These are phyloP conservation scores for Pulveroboletus sp. DNA, from an alignment of 768 basidiomycete species.

Conservation along the genomic window DNA sequence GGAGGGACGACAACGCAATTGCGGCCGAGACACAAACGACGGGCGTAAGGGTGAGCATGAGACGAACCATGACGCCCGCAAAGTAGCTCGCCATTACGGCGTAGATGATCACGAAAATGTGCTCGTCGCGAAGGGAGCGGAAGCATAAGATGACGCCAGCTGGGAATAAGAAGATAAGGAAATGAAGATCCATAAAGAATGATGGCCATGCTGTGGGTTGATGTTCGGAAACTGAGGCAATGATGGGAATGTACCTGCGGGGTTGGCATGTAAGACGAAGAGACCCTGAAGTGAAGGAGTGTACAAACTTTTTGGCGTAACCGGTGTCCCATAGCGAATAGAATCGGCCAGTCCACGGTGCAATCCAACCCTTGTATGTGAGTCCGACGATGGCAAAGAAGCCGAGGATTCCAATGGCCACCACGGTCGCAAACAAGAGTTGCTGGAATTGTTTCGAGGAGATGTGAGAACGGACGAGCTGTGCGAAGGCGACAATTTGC, in stretches of 20 bases:
- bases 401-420: slow-evolving; percentile 70
- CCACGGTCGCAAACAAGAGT: slow-evolving; percentile 67
- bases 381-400: slow-evolving; percentile 70
- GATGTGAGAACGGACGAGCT: slow-evolving; percentile 85
- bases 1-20: slow-evolving; percentile 81
- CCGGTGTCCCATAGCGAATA: slow-evolving; percentile 99
- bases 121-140: slow-evolving; percentile 92
- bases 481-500: slow-evolving; percentile 92
- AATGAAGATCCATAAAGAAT: slow-evolving; percentile 99
- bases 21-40: slow-evolving; percentile 94
- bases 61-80: slow-evolving; percentile 98
- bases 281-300: neutral
- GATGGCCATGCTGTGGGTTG: slow-evolving; percentile 99
- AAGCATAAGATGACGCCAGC: slow-evolving; percentile 95
- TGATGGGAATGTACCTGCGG: slow-evolving; percentile 88
- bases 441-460: slow-evolving; percentile 91
- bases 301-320: slow-evolving; percentile 89
- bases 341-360: slow-evolving; percentile 99
- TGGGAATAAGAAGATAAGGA: slow-evolving; percentile 97
- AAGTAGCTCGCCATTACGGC: slow-evolving; percentile 96
- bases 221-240: slow-evolving; percentile 98
- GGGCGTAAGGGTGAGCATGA: slow-evolving; percentile 96
- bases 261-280: neutral
- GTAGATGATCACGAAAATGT: slow-evolving; percentile 98
- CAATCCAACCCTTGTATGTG: slow-evolving; percentile 93